Percentiles rank a stretch among this genome's conserved stretches.
Evolutionary conservation across 2,329 filamentous ascomycete genomes (phyloP).

Genomic region (Botrytis pseudocinerea): DNA sequence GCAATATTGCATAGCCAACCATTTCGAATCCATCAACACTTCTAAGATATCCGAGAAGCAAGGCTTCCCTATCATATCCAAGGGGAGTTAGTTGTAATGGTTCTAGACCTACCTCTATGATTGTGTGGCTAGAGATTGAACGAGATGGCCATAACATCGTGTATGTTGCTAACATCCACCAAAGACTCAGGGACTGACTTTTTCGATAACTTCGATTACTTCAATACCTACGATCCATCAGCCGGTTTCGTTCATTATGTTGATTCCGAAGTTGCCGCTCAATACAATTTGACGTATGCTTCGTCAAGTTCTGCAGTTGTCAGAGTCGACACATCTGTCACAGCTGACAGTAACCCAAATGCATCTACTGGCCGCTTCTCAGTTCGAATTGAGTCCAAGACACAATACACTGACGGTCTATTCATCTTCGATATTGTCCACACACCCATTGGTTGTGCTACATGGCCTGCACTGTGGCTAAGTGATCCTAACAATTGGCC

Average conservation of each 20-base stretch:
- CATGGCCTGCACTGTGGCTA: conserved; percentile 63
- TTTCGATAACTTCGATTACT: conserved; percentile 50
- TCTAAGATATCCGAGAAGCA: neutral
- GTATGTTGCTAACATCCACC: conserved; percentile 12
- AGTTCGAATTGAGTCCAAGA: conserved; percentile 58
- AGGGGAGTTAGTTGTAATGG: neutral
- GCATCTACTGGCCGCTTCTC: conserved; percentile 43
- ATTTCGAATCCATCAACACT: neutral
- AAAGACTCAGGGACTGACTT: conserved; percentile 44
- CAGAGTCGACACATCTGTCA: conserved; percentile 60
- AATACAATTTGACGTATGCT: conserved; percentile 63
- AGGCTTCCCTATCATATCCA: neutral
- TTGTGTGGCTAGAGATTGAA: neutral
- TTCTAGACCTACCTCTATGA: neutral
- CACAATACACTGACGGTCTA: conserved; percentile 54
- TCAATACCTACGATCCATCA: conserved; percentile 47
- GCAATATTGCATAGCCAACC: neutral
- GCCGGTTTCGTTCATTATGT: conserved; percentile 50
- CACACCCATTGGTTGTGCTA: conserved; percentile 57
- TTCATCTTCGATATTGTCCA: conserved; percentile 59
- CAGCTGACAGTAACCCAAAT: conserved; percentile 56
- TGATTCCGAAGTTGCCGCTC: conserved; percentile 27
- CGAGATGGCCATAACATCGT: neutral
- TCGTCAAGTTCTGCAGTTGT: conserved; percentile 55
- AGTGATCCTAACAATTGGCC: conserved; percentile 61